Evolutionary conservation across 805 yeast genomes (phyloP), one percentile per base, ranked within the genome.

Genomic region (Pichia thaimueangensis): DNA sequence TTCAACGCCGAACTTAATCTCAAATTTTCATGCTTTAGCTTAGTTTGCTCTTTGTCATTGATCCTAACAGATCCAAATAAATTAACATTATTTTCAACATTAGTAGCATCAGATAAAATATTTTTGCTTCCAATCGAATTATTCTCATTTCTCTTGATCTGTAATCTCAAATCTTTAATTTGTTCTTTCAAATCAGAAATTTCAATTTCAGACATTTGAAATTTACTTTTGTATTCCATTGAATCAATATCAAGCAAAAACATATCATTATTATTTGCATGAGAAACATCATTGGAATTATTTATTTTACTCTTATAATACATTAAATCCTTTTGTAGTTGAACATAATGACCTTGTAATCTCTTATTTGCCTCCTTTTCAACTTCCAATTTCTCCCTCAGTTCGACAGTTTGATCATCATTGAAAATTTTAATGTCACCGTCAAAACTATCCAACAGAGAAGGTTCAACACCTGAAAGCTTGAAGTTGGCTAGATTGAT

Each of bases 121-220:
- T 50, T 52, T 29, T 36, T 37, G 12, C n/a, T 35, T 10, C 19
- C 10, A 15, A 15, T 25, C 5, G 39, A 21, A 5, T 40, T 36
- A 28, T 42, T 47, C 1, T 61, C 41, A 27, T 27, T 32, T 20
- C 37, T 40, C 23, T 37, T 47, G 22, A 41, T 16, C n/a, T 39
- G 37, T 12, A 30, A 6, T 27, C 43, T 44, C 21, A 42, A 37
- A 15, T 34, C 61, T 62, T 47, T 50, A 31, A 65, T 43, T 27
- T 52, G 56, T 7, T 56, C 55, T 47, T 74, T 75, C 21, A 74
- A 47, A 6, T 65, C 49, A 42, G 68, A 67, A 8, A 68, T 54
- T 35, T 65, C 66, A 15, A 73, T 67, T 37, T 72, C 71, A 37
- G 74, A 69, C 16, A 70, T 65, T 47, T 71, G 74, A 46, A 59